Percentiles rank a stretch among this genome's conserved stretches.
Conservation (phyloP, 1,284 basidiomycete genomes). For the Irpex lacteus region DNA sequence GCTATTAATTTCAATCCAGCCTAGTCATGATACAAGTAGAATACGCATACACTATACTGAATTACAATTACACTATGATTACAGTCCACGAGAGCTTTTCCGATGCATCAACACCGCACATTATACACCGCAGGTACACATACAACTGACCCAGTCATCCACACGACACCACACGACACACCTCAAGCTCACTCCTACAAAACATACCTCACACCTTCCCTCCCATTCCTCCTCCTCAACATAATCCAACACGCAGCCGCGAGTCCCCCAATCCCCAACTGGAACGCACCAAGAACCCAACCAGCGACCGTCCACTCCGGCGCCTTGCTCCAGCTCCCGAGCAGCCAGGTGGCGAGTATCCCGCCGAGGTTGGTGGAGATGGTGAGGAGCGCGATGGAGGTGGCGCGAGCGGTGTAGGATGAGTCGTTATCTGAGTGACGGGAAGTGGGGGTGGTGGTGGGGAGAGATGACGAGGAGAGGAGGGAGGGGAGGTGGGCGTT, state of each 20-base stretch:
- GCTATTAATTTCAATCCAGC: no score
- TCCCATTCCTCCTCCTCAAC: not conserved
- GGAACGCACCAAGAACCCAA: constrained; percentile 12
- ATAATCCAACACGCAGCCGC: constrained; percentile 3
- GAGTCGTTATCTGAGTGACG: not conserved
- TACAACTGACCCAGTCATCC: no score
- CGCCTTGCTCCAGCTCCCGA: constrained; percentile 13
- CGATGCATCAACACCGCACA: no score
- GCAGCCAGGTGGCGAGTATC: constrained; percentile 51
- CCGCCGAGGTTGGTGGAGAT: constrained; percentile 65
- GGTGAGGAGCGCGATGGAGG: constrained; percentile 64
- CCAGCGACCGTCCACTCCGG: constrained; percentile 11
- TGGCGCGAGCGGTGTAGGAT: constrained; percentile 60
- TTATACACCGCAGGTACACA: no score
- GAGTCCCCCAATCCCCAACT: constrained; percentile 11
- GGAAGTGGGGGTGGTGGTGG: not conserved
- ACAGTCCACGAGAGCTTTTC: no score
- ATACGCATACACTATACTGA: no score
- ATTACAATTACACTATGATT: no score
- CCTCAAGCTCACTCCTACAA: no score
- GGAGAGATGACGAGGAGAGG: constrained; percentile 35
- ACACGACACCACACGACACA: no score
- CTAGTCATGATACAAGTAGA: no score
- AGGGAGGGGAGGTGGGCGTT: constrained; percentile 42
- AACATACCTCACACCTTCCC: no score